Evolutionary conservation across 345 rosid species (phyloP).

Genomic region (Acer yangbiense): DNA sequence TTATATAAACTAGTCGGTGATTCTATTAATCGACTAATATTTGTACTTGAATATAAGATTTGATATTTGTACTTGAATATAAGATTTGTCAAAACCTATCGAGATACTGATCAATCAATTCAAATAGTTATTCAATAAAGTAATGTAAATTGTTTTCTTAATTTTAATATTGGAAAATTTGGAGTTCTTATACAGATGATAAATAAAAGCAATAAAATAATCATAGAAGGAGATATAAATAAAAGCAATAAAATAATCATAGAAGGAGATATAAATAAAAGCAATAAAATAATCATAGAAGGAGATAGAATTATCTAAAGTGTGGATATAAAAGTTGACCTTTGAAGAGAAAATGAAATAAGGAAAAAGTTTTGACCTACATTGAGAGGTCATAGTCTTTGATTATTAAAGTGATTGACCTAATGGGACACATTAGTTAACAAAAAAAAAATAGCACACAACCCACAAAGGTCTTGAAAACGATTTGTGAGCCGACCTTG

Average conservation of each 20-base stretch:
- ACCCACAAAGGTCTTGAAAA: conserved; percentile 29
- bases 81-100: too few relatives aligned
- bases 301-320: neutral
- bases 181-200: neutral
- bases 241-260: too few relatives aligned
- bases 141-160: too few relatives aligned
- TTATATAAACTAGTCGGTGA: neutral
- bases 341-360: neutral
- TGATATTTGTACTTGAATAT: neutral
- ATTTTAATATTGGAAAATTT: too few relatives aligned
- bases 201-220: too few relatives aligned
- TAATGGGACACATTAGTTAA: neutral
- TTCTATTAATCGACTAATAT: neutral
- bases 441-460: neutral
- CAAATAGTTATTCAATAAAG: too few relatives aligned
- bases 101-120: too few relatives aligned
- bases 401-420: conserved; percentile 27
- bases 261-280: too few relatives aligned
- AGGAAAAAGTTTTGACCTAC: conserved; percentile 17
- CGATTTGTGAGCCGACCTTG: conserved; percentile 40
- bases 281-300: neutral
- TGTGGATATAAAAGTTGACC: conserved; percentile 5
- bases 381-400: conserved; percentile 4
- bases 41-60: neutral
- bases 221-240: too few relatives aligned